phyloP scores from a whole-genome alignment of 1,139 yeast genomes.

The Blastobotrys raffinosifermentans region DNA sequence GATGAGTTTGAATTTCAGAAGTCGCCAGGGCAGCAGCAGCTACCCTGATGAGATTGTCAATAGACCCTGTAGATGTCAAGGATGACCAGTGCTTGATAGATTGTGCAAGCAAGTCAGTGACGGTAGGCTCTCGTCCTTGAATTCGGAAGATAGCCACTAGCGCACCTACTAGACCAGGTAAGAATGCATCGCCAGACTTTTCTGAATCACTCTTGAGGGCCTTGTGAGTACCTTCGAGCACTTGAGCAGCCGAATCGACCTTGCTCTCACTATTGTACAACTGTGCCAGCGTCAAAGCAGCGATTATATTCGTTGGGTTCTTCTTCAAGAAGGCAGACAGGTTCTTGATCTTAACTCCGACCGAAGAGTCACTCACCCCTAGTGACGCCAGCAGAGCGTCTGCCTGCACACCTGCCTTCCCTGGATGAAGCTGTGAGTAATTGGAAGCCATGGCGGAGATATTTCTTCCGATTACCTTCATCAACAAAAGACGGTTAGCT shows the following conservation, averaged over 20 bases:
- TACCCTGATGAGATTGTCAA: conserved; percentile 31
- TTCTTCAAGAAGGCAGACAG: conserved; percentile 15
- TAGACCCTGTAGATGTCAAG: conserved; percentile 21
- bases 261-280: conserved; percentile 38
- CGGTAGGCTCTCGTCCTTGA: conserved; percentile 23
- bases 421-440: conserved; percentile 13
- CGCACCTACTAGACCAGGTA: conserved; percentile 41
- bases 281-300: conserved; percentile 39
- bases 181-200: conserved; percentile 25
- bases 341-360: conserved; percentile 11
- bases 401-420: conserved; percentile 8
- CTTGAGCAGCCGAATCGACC: conserved; percentile 41
- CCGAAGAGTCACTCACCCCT: conserved; percentile 5
- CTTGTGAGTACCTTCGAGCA: conserved; percentile 35
- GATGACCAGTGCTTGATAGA: conserved; percentile 20
- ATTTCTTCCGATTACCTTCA: conserved; percentile 23
- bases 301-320: conserved; percentile 18
- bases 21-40: conserved; percentile 16
- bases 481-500: conserved; percentile 24
- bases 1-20: conserved; percentile 9
- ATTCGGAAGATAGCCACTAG: conserved; percentile 45
- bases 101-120: conserved; percentile 19
- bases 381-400: conserved; percentile 11
- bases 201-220: conserved; percentile 8
- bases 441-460: conserved; percentile 14